Percentiles rank a stretch among this genome's conserved stretches.
Evolutionary conservation across 2,329 filamentous ascomycete species (phyloP).

Genomic region (Tolypocladium cylindrosporum): DNA sequence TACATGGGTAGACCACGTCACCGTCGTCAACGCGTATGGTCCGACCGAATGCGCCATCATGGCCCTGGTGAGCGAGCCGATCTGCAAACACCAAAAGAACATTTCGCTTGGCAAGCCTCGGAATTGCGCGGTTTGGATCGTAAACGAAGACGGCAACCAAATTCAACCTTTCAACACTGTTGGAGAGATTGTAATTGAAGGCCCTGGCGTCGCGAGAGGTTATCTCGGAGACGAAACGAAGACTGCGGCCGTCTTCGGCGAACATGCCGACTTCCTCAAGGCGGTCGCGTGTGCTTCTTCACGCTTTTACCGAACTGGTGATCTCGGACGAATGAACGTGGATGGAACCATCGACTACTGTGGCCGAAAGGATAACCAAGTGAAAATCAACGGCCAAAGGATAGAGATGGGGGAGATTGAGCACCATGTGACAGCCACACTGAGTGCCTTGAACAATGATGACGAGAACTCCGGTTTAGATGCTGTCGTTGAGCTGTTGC

Average conservation of each 20-base stretch:
- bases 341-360: constrained; percentile 1
- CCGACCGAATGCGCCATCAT: constrained; percentile 11
- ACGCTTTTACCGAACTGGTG: constrained; percentile 1
- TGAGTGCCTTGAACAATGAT: neutral
- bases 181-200: constrained; percentile 1
- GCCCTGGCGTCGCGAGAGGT: neutral
- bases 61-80: neutral
- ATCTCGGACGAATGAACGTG: neutral
- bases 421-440: neutral
- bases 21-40: constrained; percentile 13
- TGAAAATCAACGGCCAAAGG: constrained; percentile 2
- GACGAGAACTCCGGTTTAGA: neutral
- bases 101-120: neutral
- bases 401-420: constrained; percentile 2
- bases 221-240: neutral
- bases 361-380: constrained; percentile 2
- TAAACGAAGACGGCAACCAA: neutral
- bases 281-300: neutral
- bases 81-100: neutral
- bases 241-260: constrained; percentile 1
- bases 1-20: constrained; percentile 8
- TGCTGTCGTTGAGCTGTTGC: neutral
- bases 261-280: neutral
- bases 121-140: neutral
- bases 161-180: neutral